Evolutionary conservation across 2,329 filamentous ascomycete genomes (phyloP).

Genomic region (Albophoma yamanashiensis): DNA sequence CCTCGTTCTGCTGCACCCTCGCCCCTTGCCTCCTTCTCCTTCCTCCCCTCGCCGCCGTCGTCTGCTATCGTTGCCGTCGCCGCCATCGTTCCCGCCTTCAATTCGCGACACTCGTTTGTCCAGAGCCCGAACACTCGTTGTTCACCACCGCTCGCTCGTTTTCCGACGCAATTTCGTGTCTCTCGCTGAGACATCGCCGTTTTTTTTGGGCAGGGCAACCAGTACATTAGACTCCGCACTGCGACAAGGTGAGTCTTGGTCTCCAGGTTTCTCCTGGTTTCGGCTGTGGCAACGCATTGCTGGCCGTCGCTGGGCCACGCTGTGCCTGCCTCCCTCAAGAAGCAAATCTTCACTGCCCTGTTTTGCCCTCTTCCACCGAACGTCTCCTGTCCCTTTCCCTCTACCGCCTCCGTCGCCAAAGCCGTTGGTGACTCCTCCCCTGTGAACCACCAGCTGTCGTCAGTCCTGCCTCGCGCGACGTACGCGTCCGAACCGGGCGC

Average conservation of each 20-base stretch:
- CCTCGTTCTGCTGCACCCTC: conserved; percentile 1
- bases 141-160: conserved; percentile 5
- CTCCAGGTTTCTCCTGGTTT: conserved; percentile 7
- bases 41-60: conserved; percentile 11
- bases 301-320: background rate
- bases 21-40: conserved; percentile 14
- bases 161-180: background rate
- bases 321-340: background rate
- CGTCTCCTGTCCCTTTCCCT: background rate
- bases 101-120: conserved; percentile 28
- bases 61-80: conserved; percentile 14
- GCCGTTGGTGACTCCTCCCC: background rate
- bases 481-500: background rate
- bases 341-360: background rate
- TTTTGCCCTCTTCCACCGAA: background rate
- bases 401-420: conserved; percentile 7
- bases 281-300: background rate
- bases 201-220: background rate
- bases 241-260: conserved; percentile 8
- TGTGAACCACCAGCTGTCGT: background rate
- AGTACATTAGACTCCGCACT: background rate
- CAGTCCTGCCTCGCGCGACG: conserved; percentile 1
- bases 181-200: background rate
- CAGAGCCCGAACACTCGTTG: conserved; percentile 15
- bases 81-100: conserved; percentile 17